Conservation (phyloP, 2,329 filamentous ascomycete species). For the Dothideomycetes sp. region DNA sequence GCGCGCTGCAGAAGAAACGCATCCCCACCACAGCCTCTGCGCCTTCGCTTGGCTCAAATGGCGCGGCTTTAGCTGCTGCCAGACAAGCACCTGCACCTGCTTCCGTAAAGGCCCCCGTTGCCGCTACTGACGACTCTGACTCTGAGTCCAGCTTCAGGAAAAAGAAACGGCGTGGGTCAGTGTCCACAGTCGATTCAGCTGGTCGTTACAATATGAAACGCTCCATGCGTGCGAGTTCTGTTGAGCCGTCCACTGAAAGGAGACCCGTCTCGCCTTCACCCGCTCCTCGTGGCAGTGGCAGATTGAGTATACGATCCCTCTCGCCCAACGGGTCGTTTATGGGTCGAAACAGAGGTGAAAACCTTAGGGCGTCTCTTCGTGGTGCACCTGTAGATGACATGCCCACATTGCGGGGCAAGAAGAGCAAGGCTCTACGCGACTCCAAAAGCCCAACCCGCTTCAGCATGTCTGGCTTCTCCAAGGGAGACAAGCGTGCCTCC, state of each 20-base stretch:
- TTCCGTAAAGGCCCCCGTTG: conserved; percentile 1
- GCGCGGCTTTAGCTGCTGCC: conserved; percentile 11
- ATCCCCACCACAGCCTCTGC: conserved; percentile 12
- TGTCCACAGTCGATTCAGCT: conserved; percentile 26
- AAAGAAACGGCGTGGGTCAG: conserved; percentile 26
- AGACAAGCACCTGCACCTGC: conserved; percentile 15
- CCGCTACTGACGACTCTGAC: conserved; percentile 26
- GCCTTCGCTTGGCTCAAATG: not conserved
- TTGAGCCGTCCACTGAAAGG: conserved; percentile 26
- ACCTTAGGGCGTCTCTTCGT: conserved; percentile 16
- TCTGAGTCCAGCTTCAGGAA: conserved; percentile 65
- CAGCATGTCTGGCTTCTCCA: conserved; percentile 12
- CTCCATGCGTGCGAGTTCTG: conserved; percentile 54
- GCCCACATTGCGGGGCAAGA: conserved; percentile 13
- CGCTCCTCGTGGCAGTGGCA: conserved; percentile 27
- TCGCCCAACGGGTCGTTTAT: conserved; percentile 54
- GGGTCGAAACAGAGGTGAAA: conserved; percentile 17
- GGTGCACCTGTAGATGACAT: conserved; percentile 15
- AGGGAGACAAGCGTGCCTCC: not conserved
- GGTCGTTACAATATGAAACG: conserved; percentile 52
- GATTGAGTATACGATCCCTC: conserved; percentile 58
- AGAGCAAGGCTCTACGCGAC: conserved; percentile 9
- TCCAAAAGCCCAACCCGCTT: conserved; percentile 9
- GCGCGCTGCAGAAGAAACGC: conserved; percentile 28
- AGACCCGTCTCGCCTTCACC: conserved; percentile 32